Evolutionary conservation across 129 eudicot genomes (phyloP).

Genomic region (sunflower (Helianthus annuus)): DNA sequence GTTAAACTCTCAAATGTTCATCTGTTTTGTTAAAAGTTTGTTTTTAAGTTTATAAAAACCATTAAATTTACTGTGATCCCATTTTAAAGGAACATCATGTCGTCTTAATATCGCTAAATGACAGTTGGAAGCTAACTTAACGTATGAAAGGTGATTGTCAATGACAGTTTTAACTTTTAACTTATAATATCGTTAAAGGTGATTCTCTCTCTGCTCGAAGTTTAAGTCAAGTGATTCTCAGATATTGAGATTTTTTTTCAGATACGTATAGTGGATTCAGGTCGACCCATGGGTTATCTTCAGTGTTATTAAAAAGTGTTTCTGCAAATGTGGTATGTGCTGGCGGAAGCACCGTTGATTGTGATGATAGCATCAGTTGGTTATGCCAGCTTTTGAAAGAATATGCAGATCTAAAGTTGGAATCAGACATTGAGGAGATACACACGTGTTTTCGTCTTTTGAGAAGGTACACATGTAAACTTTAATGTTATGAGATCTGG

Average conservation of each 20-base stretch:
- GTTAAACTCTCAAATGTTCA: no score
- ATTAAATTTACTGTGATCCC: no score
- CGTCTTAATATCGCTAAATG: no score
- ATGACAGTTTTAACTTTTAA: no score
- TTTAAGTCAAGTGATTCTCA: constrained; percentile 45
- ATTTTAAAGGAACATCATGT: no score
- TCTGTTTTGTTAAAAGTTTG: no score
- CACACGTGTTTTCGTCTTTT: constrained; percentile 63
- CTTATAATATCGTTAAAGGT: no score
- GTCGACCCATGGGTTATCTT: constrained; percentile 62
- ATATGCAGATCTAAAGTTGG: constrained; percentile 58
- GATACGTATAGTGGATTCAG: constrained; percentile 45
- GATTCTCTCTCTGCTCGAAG: no score
- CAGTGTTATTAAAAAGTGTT: constrained; percentile 50
- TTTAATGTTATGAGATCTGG: background rate
- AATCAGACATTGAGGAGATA: constrained; percentile 83
- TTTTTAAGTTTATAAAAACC: no score
- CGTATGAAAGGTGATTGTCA: no score
- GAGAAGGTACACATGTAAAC: constrained; percentile 50
- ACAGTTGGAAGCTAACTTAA: no score
- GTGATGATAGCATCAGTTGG: constrained; percentile 46
- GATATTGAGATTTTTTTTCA: constrained; percentile 50
- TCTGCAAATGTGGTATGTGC: constrained; percentile 27
- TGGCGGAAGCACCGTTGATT: constrained; percentile 31
- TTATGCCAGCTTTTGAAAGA: constrained; percentile 70